Conservation (phyloP, 257 asterid genomes). For the Capsicum chinense region DNA sequence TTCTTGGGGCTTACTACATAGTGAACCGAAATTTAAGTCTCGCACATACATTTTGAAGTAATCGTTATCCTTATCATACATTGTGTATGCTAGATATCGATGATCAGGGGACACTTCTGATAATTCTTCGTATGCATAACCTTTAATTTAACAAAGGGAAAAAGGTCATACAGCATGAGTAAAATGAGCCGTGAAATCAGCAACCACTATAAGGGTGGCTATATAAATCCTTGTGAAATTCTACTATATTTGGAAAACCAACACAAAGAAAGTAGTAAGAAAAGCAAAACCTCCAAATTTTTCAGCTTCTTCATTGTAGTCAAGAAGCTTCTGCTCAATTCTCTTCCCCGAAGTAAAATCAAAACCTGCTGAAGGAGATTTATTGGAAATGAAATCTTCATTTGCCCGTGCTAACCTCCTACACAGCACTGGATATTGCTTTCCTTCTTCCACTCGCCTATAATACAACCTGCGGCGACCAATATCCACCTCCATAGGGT, state of each 20-base stretch:
- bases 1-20: slow-evolving; percentile 78
- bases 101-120: slow-evolving; percentile 98
- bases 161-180: neutral
- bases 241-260: neutral
- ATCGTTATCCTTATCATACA: slow-evolving; percentile 90
- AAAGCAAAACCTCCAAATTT: slow-evolving; percentile 69
- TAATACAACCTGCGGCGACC: slow-evolving; percentile 76
- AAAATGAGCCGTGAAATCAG: slow-evolving; percentile 7
- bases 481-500: slow-evolving; percentile 32
- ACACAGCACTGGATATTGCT: slow-evolving; percentile 82
- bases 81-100: slow-evolving; percentile 87
- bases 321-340: slow-evolving; percentile 90
- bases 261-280: slow-evolving; percentile 15
- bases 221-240: neutral
- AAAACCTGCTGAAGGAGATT: slow-evolving; percentile 91
- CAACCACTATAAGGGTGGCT: neutral
- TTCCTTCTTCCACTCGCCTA: slow-evolving; percentile 92
- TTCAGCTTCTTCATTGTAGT: slow-evolving; percentile 95
- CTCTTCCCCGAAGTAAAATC: slow-evolving; percentile 88
- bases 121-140: slow-evolving; percentile 86
- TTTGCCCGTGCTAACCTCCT: slow-evolving; percentile 81
- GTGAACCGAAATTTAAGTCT: slow-evolving; percentile 83
- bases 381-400: slow-evolving; percentile 80
- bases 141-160: slow-evolving; percentile 40
- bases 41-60: slow-evolving; percentile 72